These are phyloP conservation scores for Chlorella sorokiniana DNA, from an alignment of 139 green algal genomes.

Conservation along the genomic window DNA sequence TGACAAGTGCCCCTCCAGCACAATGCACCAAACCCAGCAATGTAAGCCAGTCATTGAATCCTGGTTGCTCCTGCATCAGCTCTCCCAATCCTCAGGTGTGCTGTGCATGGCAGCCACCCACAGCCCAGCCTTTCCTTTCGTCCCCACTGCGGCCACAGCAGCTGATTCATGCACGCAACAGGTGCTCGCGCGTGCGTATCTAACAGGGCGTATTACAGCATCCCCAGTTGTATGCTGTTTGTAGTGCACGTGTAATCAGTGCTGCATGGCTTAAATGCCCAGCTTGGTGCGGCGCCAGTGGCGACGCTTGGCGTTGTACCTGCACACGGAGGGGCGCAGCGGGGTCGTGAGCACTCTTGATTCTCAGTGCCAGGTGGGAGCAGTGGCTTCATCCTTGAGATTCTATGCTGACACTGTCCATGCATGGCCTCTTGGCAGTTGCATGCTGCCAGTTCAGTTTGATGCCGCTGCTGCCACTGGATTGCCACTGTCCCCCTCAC, in stretches of 20 bases:
- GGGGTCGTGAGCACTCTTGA: background rate
- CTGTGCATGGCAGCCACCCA: too few species aligned
- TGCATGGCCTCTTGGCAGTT: too few species aligned
- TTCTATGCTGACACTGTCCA: too few species aligned
- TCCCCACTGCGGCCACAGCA: too few species aligned
- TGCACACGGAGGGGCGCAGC: slow-evolving; percentile 22
- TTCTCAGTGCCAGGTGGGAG: background rate
- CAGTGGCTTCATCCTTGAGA: background rate
- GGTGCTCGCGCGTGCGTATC: background rate
- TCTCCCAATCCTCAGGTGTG: too few species aligned
- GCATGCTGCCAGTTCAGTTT: too few species aligned
- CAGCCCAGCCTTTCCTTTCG: too few species aligned
- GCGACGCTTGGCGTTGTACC: slow-evolving; percentile 95
- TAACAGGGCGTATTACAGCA: background rate
- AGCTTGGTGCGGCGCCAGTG: slow-evolving; percentile 98
- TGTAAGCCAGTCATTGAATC: too few species aligned
- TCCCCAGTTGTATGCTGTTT: background rate
- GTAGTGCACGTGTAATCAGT: background rate
- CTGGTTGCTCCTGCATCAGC: too few species aligned
- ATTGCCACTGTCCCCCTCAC: background rate
- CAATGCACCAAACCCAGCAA: background rate
- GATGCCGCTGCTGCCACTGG: background rate
- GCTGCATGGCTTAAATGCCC: slow-evolving; percentile 60
- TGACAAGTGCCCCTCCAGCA: background rate
- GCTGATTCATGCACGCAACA: background rate